Base-by-base conservation (phyloP, 2,329 filamentous ascomycete genomes). In the Colletotrichum graminicola region DNA sequence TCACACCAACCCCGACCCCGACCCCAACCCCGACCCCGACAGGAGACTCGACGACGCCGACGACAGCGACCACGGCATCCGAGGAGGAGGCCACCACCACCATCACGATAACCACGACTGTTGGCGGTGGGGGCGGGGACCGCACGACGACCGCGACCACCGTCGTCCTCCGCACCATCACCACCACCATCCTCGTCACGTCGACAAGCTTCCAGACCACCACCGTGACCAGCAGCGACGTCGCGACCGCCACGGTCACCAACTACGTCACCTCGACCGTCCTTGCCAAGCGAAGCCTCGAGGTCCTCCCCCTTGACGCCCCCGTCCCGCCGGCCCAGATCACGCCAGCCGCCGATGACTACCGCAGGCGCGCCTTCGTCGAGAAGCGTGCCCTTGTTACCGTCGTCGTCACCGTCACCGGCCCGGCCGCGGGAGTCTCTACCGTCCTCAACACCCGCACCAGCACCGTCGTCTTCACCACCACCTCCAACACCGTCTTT, bases 331-430 rank as follows among this genome's bases (percentile, higher is more conserved):
- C 67, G n/a, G 71, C 67, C 47, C 73, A 76, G 14, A 61, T 65
- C 23, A 62, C 66, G 23, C 60, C 73, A 8, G 67, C 74, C 60
- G 71, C 62, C 14, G 73, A 74, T 18, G 68, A 72, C 32, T 73
- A 71, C 43, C 74, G 32, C 72, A 74, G 62, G 75, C 66, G 70
- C 62, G 72, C 74, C 47, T 66, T 74, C 16, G 74, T 82, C n/a
- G 69, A 74, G 39, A 82, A 80, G 76, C 79, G 82, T 64, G 82
- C 76, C 32, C 77, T 79, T 26, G 67, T 79, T 47, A 83, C 80
- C 18, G 66, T 75, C 5, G 71, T 74, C 2, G 75, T 76, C 3
- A 83, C 81, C 21, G 76, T 83, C 12, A 79, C 79, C 18, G 77
- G 76, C 45, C 78, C 76, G 21, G 76, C 82, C 41, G 70, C 41